Conservation (phyloP, 1,139 yeast genomes). For the Zygosaccharomyces pseudobailii region DNA sequence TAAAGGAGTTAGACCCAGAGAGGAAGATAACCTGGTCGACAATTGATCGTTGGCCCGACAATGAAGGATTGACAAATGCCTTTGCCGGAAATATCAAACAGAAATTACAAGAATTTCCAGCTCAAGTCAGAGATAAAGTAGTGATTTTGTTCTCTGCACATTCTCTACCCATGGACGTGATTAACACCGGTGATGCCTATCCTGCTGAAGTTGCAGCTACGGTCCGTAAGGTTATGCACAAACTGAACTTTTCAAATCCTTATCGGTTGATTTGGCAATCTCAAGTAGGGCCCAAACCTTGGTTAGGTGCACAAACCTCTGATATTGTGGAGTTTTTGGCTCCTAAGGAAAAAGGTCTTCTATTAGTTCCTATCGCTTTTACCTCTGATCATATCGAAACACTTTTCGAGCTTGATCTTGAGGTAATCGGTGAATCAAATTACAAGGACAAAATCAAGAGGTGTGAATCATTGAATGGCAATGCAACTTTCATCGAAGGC, state of each 20-base stretch:
- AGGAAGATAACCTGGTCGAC: slow-evolving; percentile 77
- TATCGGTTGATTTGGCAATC: slow-evolving; percentile 96
- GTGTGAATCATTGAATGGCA: slow-evolving; percentile 90
- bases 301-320: slow-evolving; percentile 96
- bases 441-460: slow-evolving; percentile 73
- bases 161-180: slow-evolving; percentile 92
- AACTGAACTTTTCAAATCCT: slow-evolving; percentile 71
- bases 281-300: slow-evolving; percentile 96
- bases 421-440: slow-evolving; percentile 62
- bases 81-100: slow-evolving; percentile 67
- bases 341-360: slow-evolving; percentile 62
- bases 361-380: slow-evolving; percentile 90
- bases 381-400: slow-evolving; percentile 96
- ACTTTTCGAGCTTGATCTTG: slow-evolving; percentile 85
- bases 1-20: slow-evolving; percentile 64
- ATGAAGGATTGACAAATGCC: slow-evolving; percentile 67
- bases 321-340: slow-evolving; percentile 66
- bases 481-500: slow-evolving; percentile 71
- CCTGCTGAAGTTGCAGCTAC: slow-evolving; percentile 98
- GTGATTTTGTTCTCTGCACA: slow-evolving; percentile 87
- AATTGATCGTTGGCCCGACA: slow-evolving; percentile 96
- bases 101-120: slow-evolving; percentile 63
- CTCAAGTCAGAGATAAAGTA: slow-evolving; percentile 51
- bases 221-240: slow-evolving; percentile 86
- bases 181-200: slow-evolving; percentile 90